Base-by-base conservation (phyloP, 495 filamentous ascomycete species). In the Hypoxylon lenormandii region DNA sequence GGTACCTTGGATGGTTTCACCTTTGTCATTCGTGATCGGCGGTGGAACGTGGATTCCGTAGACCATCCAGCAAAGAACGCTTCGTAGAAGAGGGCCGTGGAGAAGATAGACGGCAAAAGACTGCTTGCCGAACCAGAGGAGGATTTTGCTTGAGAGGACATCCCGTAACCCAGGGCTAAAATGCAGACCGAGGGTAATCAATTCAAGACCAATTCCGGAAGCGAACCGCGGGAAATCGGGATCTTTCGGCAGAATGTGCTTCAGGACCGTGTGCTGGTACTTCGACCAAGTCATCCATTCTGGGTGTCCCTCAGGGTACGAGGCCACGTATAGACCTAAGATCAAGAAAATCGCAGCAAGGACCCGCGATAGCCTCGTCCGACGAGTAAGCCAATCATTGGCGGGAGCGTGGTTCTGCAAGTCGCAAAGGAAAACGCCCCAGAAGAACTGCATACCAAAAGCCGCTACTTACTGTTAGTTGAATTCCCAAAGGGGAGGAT, bases 51-150 rank as follows among this genome's bases (percentile, higher is more conserved):
- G 81, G 42, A 86, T 81, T 3, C 88, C 87, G 66, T 88, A 90
- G 10, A 88, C 80, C 81, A 90, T 84, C 86, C 88, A 90, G 55
- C 82, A 84, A 4, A 90, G 80, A 0, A 90, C 77, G 13, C 82
- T 84, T 40, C 89, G 85, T 38, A 91, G 80, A 46, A 90, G 81
- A 13, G 85, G 84, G 11, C 88, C 88, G 74, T 91, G 89, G 3
- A 89, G 80, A 4, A 91, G 83, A 65, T 91, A 91, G 13, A 91
- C 86, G 23, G 89, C 88, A 68, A 91, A 91, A 50, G 83, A 86
- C 73, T 89, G 85, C 70, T 86, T 86, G 45, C 89, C 89, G 15
- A 91, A 81, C 87, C 87, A 90, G 51, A 90, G 82, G 11, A 91
- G 80, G 12, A 83, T 76, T 22, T 81, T 80, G 72, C 81, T 85